Evolutionary conservation across 1,284 basidiomycete genomes (phyloP).

Genomic region (Bjerkandera adusta): DNA sequence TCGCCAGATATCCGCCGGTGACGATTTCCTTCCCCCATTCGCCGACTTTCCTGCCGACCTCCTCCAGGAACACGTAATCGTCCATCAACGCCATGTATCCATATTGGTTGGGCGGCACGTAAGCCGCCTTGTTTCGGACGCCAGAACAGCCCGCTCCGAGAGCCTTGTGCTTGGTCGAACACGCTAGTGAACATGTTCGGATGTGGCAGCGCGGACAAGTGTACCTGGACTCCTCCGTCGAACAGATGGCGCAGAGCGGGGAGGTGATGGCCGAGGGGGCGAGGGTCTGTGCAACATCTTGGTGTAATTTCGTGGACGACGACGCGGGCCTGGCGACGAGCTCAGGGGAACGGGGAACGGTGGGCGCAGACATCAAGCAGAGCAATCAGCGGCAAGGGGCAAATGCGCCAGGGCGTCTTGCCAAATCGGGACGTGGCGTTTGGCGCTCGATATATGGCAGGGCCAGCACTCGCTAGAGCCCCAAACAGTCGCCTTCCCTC

Average conservation of each 20-base stretch:
- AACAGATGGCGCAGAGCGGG: constrained; percentile 49
- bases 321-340: neutral
- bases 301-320: neutral
- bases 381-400: no score
- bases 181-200: constrained; percentile 72
- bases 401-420: no score
- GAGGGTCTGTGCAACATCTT: neutral
- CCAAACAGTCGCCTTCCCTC: no score
- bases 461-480: no score
- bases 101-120: constrained; percentile 79
- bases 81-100: constrained; percentile 81
- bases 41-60: constrained; percentile 66
- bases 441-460: no score
- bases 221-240: constrained; percentile 54
- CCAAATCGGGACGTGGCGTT: no score
- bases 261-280: constrained; percentile 6
- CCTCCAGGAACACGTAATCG: constrained; percentile 84
- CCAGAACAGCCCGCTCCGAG: constrained; percentile 62
- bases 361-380: no score
- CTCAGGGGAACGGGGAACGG: no score
- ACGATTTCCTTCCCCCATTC: constrained; percentile 74
- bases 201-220: constrained; percentile 77
- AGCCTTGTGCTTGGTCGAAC: constrained; percentile 71
- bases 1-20: constrained; percentile 44
- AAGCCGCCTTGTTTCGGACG: constrained; percentile 68